Base-by-base conservation (phyloP, 2,329 filamentous ascomycete species). In the Sarocladiaceae sp. region DNA sequence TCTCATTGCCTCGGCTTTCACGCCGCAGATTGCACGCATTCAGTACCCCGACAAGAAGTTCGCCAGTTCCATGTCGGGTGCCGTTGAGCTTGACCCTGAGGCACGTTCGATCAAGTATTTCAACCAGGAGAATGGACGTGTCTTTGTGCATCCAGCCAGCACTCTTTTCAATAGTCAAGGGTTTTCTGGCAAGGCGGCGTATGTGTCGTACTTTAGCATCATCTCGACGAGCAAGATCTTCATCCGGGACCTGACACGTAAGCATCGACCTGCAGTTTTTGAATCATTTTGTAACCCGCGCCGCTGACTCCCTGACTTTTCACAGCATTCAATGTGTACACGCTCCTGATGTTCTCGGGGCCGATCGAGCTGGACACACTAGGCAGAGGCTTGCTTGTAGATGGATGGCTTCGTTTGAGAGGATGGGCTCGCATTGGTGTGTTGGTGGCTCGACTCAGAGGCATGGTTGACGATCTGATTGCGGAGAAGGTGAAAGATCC, bases 371-470 rank as follows among this genome's bases (percentile, higher is more conserved):
- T 97, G 3, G 93, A 97, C 64, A 95, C 89, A 1, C 70, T 89
- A 33, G 91, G 91, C 5, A 74, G 90, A 18, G 93, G 93, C 0
- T 68, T 98, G 15, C 70, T 96, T 3, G 87, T 98, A 3, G 93
- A 97, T 64, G 89, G 88, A 43, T 97, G 91, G 93, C 70, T 97
- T 44, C 64, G 73, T 27, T 68, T 98, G 24, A 76, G 88, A 19
- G 93, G 93, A 1, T 98, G 93, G 93, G 91, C 93, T 1, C 78
- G 93, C 37, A 93, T 98, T 50, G 93, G 91, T 23, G 91, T 97
- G 11, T 64, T 98, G 53, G 84, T 95, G 3, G 86, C 84, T 35
- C 74, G 91, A 50, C 65, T 98, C 52, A 76, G 93, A 50, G 81
- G 82, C 46, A 86, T 97, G 82, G 73, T 98, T 44, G 93, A 98